Base-by-base conservation (phyloP, 768 basidiomycete species). In the Suillus subluteus region DNA sequence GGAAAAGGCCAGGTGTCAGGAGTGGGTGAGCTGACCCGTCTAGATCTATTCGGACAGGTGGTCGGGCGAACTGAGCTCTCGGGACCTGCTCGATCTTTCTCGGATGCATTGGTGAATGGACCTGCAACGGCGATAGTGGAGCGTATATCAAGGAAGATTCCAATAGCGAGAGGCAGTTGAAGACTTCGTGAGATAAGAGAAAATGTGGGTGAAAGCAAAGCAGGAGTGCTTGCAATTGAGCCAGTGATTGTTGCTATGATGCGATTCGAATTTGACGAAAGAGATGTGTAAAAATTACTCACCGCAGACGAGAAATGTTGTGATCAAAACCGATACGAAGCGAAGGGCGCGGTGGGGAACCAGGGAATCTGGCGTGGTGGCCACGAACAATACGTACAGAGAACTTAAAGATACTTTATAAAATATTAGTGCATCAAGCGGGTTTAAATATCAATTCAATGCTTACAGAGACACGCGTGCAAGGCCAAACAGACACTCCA, bases 1-100 rank as follows among this genome's bases (percentile, higher is more conserved):
- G 76, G 76, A 62, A 77, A 77, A 26, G 76, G 76, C 76, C 76
- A 78, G 1, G 76, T 77, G 26, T 64, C 75, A 23, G 65, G 68
- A 21, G 76, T 77, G 35, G 76, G 74, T 43, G 77, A 77, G 30
- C 75, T 75, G 41, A 74, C 70, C 6, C 77, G 69, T 8, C 66
- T 63, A 4, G 64, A 62, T 35, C 54, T 59, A 55, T 63, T 67
- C n/a, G 43, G 65, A 52, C 16, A 65, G 54, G 7, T 62, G 62
- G 23, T 63, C 48, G 30, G 43, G 12, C 3, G 52, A n/a, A 11
- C n/a, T 21, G 58, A 26, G 23, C 32, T 18, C 8, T 41, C 58
- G 18, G 16, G 38, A 32, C 26, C 44, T 52, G 58, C 23, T 13
- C 0, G 5, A 30, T 61, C 65, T 46, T 74, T 77, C 66, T 74